These are phyloP conservation scores for Dunaliella primolecta DNA, from an alignment of 139 green algal genomes.

Conservation along the genomic window DNA sequence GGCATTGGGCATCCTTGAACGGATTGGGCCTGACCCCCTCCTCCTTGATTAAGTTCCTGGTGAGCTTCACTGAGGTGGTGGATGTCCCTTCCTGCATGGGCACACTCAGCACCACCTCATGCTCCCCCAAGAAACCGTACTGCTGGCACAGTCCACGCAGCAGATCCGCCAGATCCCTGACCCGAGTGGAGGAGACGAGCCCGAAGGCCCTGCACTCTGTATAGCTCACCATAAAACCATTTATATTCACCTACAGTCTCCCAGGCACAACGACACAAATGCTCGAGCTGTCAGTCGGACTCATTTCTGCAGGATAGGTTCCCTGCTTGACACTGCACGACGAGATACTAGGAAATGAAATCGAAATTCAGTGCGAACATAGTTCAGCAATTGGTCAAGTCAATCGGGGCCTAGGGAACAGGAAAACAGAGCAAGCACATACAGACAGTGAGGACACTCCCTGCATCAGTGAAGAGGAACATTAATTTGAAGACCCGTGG, in stretches of 20 bases:
- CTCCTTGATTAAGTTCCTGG: neutral
- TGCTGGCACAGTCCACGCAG: constrained; percentile 12
- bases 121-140: neutral
- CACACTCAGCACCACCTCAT: neutral
- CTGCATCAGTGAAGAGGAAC: too few species aligned
- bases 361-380: too few species aligned
- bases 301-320: too few species aligned
- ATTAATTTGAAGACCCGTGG: too few species aligned
- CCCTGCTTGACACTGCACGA: too few species aligned
- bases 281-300: too few species aligned
- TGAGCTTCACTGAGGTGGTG: neutral
- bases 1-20: neutral
- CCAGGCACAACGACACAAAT: too few species aligned
- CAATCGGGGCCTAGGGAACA: too few species aligned
- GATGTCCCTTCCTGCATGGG: neutral
- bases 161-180: neutral
- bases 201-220: constrained; percentile 13
- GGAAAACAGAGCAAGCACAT: too few species aligned
- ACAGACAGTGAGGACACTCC: too few species aligned
- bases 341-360: too few species aligned
- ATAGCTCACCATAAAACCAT: neutral
- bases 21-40: neutral
- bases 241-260: neutral
- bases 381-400: too few species aligned
- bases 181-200: neutral